Percentiles rank a stretch among this genome's conserved stretches.
Evolutionary conservation across 495 filamentous ascomycete species (phyloP).

Genomic region (Aspergillus saccharolyticus): DNA sequence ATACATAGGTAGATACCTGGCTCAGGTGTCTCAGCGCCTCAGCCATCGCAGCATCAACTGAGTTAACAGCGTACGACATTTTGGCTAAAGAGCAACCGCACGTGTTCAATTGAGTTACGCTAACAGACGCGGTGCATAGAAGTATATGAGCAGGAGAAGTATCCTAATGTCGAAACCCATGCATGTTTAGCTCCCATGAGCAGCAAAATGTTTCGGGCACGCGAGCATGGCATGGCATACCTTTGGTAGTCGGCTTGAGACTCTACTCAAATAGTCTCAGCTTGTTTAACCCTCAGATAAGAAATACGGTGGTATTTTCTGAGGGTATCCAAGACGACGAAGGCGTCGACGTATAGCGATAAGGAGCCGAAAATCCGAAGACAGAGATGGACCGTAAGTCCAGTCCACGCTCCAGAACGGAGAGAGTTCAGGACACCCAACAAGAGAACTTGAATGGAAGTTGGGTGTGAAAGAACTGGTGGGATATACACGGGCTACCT

Average conservation of each 20-base stretch:
- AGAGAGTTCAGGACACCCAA: background rate
- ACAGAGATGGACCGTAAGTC: background rate
- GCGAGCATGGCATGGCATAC: background rate
- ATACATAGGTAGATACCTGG: conserved; percentile 21
- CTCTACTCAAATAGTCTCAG: background rate
- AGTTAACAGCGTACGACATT: background rate
- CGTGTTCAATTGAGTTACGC: background rate
- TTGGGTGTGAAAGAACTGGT: background rate
- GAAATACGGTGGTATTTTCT: background rate
- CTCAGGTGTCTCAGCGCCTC: conserved; percentile 22
- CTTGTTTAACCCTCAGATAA: background rate
- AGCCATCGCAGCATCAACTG: conserved; percentile 19
- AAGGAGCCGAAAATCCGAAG: background rate
- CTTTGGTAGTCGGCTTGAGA: background rate
- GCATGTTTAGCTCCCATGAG: background rate
- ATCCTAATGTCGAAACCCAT: background rate
- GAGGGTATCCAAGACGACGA: background rate
- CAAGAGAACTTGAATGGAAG: background rate
- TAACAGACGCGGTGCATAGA: background rate
- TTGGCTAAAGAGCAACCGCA: background rate
- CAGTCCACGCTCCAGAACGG: background rate
- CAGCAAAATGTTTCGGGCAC: background rate
- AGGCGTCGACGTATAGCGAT: background rate
- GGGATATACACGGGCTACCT: background rate
- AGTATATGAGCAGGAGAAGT: background rate